Percentiles rank a stretch among this genome's conserved stretches.
phyloP scores from a whole-genome alignment of 345 rosid species.

The Eucalyptus leucophloia region DNA sequence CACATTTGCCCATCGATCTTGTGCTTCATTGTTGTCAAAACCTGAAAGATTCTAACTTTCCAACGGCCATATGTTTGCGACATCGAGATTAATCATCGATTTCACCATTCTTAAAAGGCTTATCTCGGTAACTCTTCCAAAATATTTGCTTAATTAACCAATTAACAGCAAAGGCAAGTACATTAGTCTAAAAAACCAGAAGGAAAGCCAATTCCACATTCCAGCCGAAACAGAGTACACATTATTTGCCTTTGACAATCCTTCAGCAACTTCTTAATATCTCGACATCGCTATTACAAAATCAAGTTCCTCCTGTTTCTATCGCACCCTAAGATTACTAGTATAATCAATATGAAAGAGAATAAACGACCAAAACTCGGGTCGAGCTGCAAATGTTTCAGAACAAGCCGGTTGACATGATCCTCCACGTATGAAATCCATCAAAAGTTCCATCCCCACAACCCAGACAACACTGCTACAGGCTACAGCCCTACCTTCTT shows the following conservation, averaged over 20 bases:
- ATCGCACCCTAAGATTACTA: background rate
- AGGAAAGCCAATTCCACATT: background rate
- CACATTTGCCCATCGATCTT: fast-evolving
- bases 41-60: background rate
- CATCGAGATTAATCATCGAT: background rate
- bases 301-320: background rate
- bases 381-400: background rate
- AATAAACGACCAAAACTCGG: background rate
- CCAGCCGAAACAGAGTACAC: background rate
- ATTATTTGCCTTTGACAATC: background rate
- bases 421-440: background rate
- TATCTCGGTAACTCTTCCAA: background rate
- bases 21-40: background rate
- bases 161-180: background rate
- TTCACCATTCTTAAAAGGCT: background rate
- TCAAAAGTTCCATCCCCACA: background rate
- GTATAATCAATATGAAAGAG: background rate
- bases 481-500: constrained; percentile 31
- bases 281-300: background rate
- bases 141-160: background rate
- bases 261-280: background rate
- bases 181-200: background rate
- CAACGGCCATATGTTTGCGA: background rate
- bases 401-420: background rate
- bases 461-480: background rate